Evolutionary conservation across 208 protist genomes (phyloP).

Genomic region (Leishmania tropica): DNA sequence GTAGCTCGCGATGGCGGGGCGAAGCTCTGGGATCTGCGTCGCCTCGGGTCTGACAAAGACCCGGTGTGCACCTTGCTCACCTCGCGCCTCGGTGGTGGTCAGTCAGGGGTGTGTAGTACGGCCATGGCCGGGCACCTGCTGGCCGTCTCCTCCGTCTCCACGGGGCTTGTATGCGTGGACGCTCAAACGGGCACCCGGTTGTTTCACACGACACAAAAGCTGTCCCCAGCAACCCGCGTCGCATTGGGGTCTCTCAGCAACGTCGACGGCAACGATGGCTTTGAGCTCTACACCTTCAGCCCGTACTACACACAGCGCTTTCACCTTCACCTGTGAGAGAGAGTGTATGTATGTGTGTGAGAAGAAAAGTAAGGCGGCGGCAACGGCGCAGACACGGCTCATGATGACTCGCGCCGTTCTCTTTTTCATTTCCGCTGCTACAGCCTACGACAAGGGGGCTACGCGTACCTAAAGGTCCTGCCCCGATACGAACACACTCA

Average conservation of each 20-base stretch:
- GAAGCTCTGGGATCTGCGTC: slow-evolving; percentile 73
- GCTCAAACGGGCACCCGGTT: slow-evolving; percentile 19
- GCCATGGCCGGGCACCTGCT: slow-evolving; percentile 12
- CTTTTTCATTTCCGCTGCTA: not conserved
- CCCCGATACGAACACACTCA: not conserved
- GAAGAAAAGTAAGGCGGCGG: not conserved
- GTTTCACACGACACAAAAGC: slow-evolving; percentile 22
- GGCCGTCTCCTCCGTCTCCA: slow-evolving; percentile 20
- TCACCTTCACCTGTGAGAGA: slow-evolving; percentile 5
- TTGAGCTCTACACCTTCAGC: slow-evolving; percentile 26
- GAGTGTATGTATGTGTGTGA: not conserved
- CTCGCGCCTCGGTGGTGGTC: slow-evolving; percentile 21
- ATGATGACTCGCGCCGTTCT: not conserved
- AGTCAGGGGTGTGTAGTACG: slow-evolving; percentile 19
- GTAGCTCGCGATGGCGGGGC: slow-evolving; percentile 49
- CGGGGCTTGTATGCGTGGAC: slow-evolving; percentile 37
- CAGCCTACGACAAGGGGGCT: not conserved
- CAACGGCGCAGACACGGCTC: not conserved
- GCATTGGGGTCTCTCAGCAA: slow-evolving; percentile 5
- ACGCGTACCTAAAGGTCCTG: not conserved
- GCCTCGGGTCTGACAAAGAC: slow-evolving; percentile 32
- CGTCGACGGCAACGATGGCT: slow-evolving; percentile 8
- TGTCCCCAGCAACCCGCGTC: slow-evolving; percentile 21
- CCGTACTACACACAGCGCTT: slow-evolving; percentile 24
- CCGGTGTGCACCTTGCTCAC: slow-evolving; percentile 36